These are phyloP conservation scores for Asclepias syriaca DNA, from an alignment of 257 asterid genomes.

Conservation along the genomic window DNA sequence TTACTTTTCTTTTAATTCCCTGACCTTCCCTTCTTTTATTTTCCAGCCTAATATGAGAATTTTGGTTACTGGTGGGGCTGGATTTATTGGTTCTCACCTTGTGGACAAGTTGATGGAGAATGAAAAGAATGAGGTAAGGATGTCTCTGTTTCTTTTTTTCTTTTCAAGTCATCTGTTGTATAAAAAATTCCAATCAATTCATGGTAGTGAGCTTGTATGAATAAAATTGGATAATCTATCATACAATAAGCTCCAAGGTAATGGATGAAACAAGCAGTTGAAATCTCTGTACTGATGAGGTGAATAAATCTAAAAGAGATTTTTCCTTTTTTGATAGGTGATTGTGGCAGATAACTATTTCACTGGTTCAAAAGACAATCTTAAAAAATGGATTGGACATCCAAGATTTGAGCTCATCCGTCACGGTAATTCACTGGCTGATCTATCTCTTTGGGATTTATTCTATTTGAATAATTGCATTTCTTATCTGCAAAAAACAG, in stretches of 20 bases:
- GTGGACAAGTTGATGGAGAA: conserved; percentile 49
- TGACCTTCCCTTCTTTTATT: background rate
- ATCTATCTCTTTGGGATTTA: background rate
- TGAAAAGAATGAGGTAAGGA: conserved; percentile 48
- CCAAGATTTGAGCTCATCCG: conserved; percentile 55
- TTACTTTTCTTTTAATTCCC: background rate
- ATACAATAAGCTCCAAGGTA: background rate
- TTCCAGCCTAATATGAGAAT: conserved; percentile 51
- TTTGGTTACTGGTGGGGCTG: conserved; percentile 54
- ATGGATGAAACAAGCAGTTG: background rate
- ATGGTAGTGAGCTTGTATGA: background rate
- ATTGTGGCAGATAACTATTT: conserved; percentile 46
- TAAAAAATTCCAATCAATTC: background rate
- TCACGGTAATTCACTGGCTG: conserved; percentile 31
- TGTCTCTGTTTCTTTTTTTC: background rate
- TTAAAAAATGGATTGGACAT: conserved; percentile 48
- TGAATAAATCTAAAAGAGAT: background rate
- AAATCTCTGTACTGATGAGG: background rate
- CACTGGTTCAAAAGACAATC: conserved; percentile 50
- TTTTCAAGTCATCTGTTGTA: background rate
- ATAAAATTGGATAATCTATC: background rate
- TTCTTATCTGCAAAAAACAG: background rate
- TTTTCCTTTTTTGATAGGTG: conserved; percentile 23
- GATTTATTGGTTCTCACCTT: conserved; percentile 50
- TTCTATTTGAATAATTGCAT: background rate